phyloP scores from a whole-genome alignment of 1,139 yeast species.

The Sugiyamaella neomexicana region DNA sequence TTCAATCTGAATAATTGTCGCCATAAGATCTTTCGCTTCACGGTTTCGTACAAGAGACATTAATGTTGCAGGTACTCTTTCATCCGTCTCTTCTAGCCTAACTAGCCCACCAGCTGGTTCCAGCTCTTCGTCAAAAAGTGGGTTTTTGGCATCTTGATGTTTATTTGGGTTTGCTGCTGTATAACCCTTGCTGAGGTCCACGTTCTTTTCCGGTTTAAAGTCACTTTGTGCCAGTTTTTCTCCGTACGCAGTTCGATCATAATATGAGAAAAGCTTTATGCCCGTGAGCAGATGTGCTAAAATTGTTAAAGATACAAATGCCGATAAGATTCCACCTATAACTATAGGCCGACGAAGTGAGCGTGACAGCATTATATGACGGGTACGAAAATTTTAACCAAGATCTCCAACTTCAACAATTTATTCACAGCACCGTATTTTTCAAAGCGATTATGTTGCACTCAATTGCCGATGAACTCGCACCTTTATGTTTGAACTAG shows the following conservation, averaged over 20 bases:
- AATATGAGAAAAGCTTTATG: neutral
- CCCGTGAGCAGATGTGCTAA: neutral
- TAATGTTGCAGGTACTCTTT: constrained; percentile 67
- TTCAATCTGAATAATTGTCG: constrained; percentile 61
- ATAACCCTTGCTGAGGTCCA: constrained; percentile 16
- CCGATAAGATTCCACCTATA: neutral
- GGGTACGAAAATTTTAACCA: neutral
- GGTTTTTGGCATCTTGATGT: constrained; percentile 9
- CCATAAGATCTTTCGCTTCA: constrained; percentile 52
- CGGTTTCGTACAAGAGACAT: constrained; percentile 67
- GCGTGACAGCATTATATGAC: neutral
- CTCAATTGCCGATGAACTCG: too few species aligned
- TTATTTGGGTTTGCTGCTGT: constrained; percentile 2
- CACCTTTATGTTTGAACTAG: too few species aligned
- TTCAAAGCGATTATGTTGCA: too few species aligned
- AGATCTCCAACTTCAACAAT: too few species aligned
- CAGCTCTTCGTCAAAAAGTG: constrained; percentile 13
- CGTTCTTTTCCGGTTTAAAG: constrained; percentile 5
- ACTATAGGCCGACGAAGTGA: constrained; percentile 1
- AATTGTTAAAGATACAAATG: neutral
- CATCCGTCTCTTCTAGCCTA: constrained; percentile 11
- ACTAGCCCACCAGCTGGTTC: constrained; percentile 18
- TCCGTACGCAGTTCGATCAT: constrained; percentile 6
- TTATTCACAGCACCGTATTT: too few species aligned
- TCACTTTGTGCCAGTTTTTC: constrained; percentile 6